Conservation (phyloP, 2,329 filamentous ascomycete species). For the Phyllosticta capitalensis region DNA sequence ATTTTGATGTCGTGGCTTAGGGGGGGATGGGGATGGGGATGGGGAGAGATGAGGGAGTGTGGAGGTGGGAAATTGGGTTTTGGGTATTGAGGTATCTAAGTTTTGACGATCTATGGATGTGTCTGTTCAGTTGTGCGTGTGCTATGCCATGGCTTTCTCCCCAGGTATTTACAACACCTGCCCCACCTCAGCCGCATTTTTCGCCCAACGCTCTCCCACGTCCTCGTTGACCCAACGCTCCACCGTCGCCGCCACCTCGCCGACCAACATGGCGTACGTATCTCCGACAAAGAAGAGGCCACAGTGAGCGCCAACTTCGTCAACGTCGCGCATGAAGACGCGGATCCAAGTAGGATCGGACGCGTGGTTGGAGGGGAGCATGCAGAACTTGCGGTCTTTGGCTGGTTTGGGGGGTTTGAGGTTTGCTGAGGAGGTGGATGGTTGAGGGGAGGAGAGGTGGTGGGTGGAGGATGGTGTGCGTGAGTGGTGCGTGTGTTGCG, state of each 20-base stretch:
- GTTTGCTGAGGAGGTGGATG: neutral
- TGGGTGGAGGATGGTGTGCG: slow-evolving; percentile 8
- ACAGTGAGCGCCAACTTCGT: slow-evolving; percentile 79
- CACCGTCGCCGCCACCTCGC: slow-evolving; percentile 59
- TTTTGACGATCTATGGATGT: too few relatives aligned
- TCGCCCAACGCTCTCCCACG: slow-evolving; percentile 13
- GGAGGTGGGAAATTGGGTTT: too few relatives aligned
- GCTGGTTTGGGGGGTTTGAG: slow-evolving; percentile 17
- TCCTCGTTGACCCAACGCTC: slow-evolving; percentile 62
- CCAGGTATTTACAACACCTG: neutral
- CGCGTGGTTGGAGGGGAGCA: slow-evolving; percentile 43
- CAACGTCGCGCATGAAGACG: slow-evolving; percentile 72
- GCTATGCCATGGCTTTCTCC: neutral
- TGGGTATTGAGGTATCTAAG: too few relatives aligned
- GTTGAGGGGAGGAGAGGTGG: slow-evolving; percentile 12
- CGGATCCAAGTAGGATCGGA: slow-evolving; percentile 66
- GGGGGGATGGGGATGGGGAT: too few relatives aligned
- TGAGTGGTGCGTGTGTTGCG: neutral
- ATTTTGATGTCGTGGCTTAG: slow-evolving; percentile 26
- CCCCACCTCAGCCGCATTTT: neutral
- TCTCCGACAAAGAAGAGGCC: slow-evolving; percentile 66
- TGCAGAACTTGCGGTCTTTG: slow-evolving; percentile 67
- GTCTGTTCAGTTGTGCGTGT: too few relatives aligned
- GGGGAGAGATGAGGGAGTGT: neutral
- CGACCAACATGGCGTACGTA: slow-evolving; percentile 69